Evolutionary conservation across 2,329 filamentous ascomycete species (phyloP), one percentile per base, ranked within the genome.

Genomic region (Stagonosporopsis tanaceti): DNA sequence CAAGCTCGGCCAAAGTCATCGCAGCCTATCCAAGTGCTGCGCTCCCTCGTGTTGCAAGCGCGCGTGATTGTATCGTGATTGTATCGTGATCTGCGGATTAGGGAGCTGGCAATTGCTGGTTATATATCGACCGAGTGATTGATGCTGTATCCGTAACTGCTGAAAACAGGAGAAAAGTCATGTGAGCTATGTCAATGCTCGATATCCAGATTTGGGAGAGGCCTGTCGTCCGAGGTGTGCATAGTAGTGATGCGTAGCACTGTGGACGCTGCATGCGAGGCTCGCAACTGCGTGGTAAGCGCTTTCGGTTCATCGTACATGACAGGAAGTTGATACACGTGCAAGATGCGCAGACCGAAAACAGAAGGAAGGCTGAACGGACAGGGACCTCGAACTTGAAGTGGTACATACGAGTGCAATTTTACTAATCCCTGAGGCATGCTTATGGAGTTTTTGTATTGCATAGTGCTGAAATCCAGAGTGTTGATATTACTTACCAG

Each of bases 181-280:
- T 75, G 68, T 71, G 69, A 68, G 68, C 72, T 72, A 74, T 72
- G 64, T 70, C 67, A 63, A 76, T 76, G 73, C 69, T 75, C 62
- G 64, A 72, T 75, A 76, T 75, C 58, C 65, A 65, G 64, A 47
- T 60, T 59, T 60, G 63, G 59, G 57, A 59, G 59, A 63, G 60
- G 65, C 61, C 35, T 65, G 62, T 70, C 64, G 62, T 61, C 65
- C 62, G 68, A 69, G 62, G 61, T 59, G 58, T 59, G 63, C 63
- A 65, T 65, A 53, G 15, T 30, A 47, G 53, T 57, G 51, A 47
- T 46, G 20, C 38, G 45, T 20, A 48, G 9, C 48, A 35, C 34
- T 39, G 28, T 27, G 24, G 37, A 40, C 11, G 15, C 48, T 20
- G 6, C 9, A 39, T 30, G 48, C 39, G 15, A 37, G 28, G 39